Base-by-base conservation (phyloP, 495 filamentous ascomycete genomes). In the Trichoderma orchidacearum region DNA sequence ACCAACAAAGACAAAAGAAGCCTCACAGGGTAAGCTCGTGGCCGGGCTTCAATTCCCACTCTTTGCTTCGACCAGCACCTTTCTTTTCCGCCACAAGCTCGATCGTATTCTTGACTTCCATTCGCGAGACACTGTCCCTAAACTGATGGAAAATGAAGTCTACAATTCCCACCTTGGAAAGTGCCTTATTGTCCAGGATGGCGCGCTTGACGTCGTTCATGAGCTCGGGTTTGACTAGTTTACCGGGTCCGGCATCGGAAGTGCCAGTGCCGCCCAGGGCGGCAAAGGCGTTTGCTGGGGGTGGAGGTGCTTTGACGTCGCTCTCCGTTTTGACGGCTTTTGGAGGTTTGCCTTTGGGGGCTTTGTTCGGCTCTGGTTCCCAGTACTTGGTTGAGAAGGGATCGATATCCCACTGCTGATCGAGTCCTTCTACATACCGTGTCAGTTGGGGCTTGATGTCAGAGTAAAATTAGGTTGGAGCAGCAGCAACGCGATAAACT, bases 301-400 rank as follows among this genome's bases (percentile, higher is more conserved):
- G 53, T 23, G 66, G 61, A 4, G 62, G 61, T n/a, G 25, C 56
- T 41, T 50, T 30, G 56, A 27, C 27, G 38, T 31, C n/a, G 38
- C 13, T 8, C 29, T 27, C 23, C 59, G 18, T 1, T 31, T 35
- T 35, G n/a, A 29, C 15, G 27, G 66, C 56, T 18, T 62, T 61
- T 18, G 69, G 35, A 62, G 76, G 15, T 12, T 27, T 34, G 23
- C 41, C 41, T 23, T 55, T 34, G 23, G 53, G 15, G 36, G 21
- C 32, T 17, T 27, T 32, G 23, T 13, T 23, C 23, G 31, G 31
- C n/a, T 55, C 53, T 13, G 53, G 53, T 72, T 75, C 63, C 93
- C 93, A 97, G 71, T 97, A 96, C 3, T 68, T 67, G 1, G 79
- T 82, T 0, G 87, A 90, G 63, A 90, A 95, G 0, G 93, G 93